Percentiles rank a stretch among this genome's conserved stretches.
phyloP scores from a whole-genome alignment of 1,284 basidiomycete genomes.

The Peniophora sp. region DNA sequence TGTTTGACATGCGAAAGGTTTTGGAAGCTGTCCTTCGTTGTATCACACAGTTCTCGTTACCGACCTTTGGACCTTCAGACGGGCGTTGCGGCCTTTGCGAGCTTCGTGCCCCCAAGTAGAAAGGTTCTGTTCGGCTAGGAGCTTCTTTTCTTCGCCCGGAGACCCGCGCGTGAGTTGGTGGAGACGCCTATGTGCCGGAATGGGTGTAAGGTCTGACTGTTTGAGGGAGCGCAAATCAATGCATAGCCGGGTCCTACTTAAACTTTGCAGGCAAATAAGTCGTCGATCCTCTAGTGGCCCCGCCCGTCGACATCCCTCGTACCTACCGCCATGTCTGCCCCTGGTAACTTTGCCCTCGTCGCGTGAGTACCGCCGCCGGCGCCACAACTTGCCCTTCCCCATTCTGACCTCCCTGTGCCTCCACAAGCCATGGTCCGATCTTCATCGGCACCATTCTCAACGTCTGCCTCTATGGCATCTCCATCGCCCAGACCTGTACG shows the following conservation, averaged over 20 bases:
- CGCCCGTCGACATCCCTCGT: neutral
- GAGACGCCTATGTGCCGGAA: no score
- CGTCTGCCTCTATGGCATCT: slow-evolving; percentile 30
- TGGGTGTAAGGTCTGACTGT: no score
- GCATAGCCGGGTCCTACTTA: neutral
- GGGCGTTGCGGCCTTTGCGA: no score
- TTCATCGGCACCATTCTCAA: slow-evolving; percentile 32
- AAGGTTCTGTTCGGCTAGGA: no score
- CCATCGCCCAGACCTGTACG: slow-evolving; percentile 33
- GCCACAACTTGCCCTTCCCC: neutral
- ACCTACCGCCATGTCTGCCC: neutral
- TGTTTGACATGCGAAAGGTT: no score
- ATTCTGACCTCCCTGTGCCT: neutral
- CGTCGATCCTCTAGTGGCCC: neutral
- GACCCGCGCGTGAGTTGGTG: no score
- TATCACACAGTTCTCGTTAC: no score
- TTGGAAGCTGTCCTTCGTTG: no score
- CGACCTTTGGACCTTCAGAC: no score
- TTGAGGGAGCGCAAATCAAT: no score
- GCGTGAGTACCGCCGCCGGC: slow-evolving; percentile 2
- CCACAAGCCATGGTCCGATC: slow-evolving; percentile 29
- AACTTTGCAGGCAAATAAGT: neutral
- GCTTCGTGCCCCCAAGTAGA: no score
- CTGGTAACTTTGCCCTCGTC: slow-evolving; percentile 3
- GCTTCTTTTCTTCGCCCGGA: no score